A percentile compares a stretch with the other conserved stretches of the same genome.
phyloP scores from a whole-genome alignment of 169 alveolate genomes.

The Cryptosporidium viatorum region DNA sequence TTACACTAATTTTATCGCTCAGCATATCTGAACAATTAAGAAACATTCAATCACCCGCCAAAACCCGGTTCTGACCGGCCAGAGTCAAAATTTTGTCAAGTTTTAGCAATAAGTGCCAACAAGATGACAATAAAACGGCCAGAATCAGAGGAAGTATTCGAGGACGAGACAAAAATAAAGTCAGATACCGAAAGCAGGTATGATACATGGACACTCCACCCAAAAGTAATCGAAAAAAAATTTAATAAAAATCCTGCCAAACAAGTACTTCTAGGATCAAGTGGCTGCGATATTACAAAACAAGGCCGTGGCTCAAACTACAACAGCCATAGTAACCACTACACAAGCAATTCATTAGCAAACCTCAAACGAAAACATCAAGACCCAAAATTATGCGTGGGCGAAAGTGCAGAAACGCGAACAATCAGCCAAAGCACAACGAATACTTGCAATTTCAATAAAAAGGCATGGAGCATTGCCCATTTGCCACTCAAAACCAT shows the following conservation, averaged over 20 bases:
- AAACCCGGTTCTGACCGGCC: background rate
- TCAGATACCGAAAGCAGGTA: background rate
- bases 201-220: background rate
- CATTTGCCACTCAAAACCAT: slow-evolving; percentile 31
- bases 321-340: background rate
- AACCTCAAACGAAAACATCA: background rate
- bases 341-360: background rate
- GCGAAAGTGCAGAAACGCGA: background rate
- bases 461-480: slow-evolving; percentile 29
- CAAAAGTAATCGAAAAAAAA: background rate
- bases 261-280: background rate
- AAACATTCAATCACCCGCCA: background rate
- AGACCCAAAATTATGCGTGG: background rate
- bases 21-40: too few relatives aligned
- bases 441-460: background rate
- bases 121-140: background rate
- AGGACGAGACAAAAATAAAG: background rate
- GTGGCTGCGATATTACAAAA: background rate
- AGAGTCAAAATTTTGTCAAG: too few relatives aligned
- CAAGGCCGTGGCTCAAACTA: background rate
- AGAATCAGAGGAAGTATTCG: background rate
- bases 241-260: background rate
- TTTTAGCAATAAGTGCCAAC: background rate
- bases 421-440: background rate
- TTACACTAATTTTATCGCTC: too few relatives aligned